Conservation (phyloP, 257 asterid genomes). For the Nicotiana benthamiana region DNA sequence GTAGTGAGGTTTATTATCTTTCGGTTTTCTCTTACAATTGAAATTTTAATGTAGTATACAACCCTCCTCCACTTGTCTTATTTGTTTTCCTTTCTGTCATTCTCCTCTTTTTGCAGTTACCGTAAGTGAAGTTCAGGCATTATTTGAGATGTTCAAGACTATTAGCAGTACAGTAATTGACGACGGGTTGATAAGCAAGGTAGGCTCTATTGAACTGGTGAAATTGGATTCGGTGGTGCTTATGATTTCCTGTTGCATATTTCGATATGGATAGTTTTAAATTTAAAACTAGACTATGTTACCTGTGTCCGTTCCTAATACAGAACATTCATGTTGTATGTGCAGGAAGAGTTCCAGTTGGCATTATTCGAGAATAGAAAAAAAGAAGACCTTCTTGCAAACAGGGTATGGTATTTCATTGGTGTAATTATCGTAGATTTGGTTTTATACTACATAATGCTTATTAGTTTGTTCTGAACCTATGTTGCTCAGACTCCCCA, state of each 20-base stretch:
- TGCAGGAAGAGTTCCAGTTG: slow-evolving; percentile 96
- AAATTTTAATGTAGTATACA: neutral
- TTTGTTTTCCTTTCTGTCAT: neutral
- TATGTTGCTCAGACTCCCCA: no score
- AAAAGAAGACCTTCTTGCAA: slow-evolving; percentile 85
- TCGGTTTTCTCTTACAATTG: neutral
- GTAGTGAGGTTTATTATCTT: neutral
- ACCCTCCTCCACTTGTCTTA: neutral
- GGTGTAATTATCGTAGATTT: no score
- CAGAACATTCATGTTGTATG: no score
- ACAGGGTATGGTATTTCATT: slow-evolving; percentile 51
- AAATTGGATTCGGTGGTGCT: neutral
- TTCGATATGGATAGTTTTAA: no score
- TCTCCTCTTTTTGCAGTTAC: slow-evolving; percentile 53
- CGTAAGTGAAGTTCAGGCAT: slow-evolving; percentile 98
- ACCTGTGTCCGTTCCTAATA: no score
- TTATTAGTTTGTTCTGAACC: no score
- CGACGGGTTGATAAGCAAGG: slow-evolving; percentile 96
- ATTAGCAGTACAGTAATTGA: slow-evolving; percentile 89
- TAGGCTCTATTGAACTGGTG: slow-evolving; percentile 6
- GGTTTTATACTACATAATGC: no score
- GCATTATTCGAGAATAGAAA: slow-evolving; percentile 93
- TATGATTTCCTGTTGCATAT: neutral
- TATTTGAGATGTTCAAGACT: slow-evolving; percentile 92
- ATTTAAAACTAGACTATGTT: no score